These are phyloP conservation scores for Madurella fahalii DNA, from an alignment of 2,329 filamentous ascomycete genomes.

Conservation along the genomic window DNA sequence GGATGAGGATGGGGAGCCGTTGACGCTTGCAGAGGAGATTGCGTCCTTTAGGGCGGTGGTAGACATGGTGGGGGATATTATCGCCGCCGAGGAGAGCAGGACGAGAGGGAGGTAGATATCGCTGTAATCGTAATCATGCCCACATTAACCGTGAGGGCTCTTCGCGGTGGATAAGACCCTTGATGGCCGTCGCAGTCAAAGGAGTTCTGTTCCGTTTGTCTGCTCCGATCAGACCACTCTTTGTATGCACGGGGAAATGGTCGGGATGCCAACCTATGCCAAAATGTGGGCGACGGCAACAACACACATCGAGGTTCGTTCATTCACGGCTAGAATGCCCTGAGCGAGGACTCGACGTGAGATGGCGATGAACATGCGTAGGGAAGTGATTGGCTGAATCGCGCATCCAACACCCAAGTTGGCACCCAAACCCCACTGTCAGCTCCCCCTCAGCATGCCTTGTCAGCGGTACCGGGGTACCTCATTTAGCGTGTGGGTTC, in stretches of 20 bases:
- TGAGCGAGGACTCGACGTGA: background rate
- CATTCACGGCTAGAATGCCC: background rate
- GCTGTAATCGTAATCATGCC: background rate
- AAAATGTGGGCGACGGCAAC: too few relatives aligned
- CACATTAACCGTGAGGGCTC: too few relatives aligned
- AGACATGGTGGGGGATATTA: constrained; percentile 20
- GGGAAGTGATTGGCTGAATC: constrained; percentile 15
- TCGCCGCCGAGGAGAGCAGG: constrained; percentile 17
- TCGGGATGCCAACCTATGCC: too few relatives aligned
- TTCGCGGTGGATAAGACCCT: too few relatives aligned
- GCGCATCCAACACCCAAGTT: constrained; percentile 10
- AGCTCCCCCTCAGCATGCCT: constrained; percentile 1
- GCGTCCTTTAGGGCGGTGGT: constrained; percentile 22
- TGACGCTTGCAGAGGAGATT: constrained; percentile 19
- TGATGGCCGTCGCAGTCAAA: too few relatives aligned
- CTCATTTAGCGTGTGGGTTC: constrained; percentile 17
- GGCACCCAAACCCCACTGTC: constrained; percentile 17
- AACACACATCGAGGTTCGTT: background rate
- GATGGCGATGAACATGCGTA: constrained; percentile 18
- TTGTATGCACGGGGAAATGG: too few relatives aligned
- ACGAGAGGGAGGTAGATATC: background rate
- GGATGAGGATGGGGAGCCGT: background rate
- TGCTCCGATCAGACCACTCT: too few relatives aligned
- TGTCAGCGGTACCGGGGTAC: constrained; percentile 6
- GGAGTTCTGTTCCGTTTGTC: too few relatives aligned